A percentile compares a stretch with the other conserved stretches of the same genome.
Conservation (phyloP, 805 yeast genomes). For the Saturnispora serradocipensis region DNA sequence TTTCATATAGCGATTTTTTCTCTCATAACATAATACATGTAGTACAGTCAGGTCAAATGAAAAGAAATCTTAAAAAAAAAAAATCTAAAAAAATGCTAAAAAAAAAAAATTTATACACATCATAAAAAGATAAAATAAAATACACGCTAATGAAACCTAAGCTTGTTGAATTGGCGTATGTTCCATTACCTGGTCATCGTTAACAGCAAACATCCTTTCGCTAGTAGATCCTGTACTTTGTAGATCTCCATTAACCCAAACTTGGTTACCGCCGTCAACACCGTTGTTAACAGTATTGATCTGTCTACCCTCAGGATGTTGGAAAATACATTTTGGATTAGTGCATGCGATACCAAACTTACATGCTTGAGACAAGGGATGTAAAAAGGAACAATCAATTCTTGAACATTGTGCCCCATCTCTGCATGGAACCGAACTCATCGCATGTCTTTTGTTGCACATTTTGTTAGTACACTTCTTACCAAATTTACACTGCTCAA, state of each 20-base stretch:
- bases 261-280: conserved; percentile 18
- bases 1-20: too few relatives aligned
- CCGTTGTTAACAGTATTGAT: conserved; percentile 11
- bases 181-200: conserved; percentile 65
- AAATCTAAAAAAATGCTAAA: conserved; percentile 2
- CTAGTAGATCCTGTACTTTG: conserved; percentile 32
- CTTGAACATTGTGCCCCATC: conserved; percentile 73
- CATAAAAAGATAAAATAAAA: neutral
- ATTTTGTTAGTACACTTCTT: conserved; percentile 62
- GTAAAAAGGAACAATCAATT: conserved; percentile 73
- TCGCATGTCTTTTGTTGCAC: conserved; percentile 83
- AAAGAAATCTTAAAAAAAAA: neutral
- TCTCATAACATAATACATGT: too few relatives aligned
- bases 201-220: conserved; percentile 67
- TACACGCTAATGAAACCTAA: conserved; percentile 4
- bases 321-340: conserved; percentile 60
- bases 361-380: conserved; percentile 73
- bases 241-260: conserved; percentile 24
- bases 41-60: neutral
- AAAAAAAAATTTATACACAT: conserved; percentile 6
- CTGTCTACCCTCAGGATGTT: conserved; percentile 75
- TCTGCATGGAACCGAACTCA: conserved; percentile 64
- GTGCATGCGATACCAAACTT: conserved; percentile 71
- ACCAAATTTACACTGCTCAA: conserved; percentile 82
- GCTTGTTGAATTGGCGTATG: conserved; percentile 46